Evolutionary conservation across 345 rosid genomes (phyloP).

Genomic region (Arabis hirsuta): DNA sequence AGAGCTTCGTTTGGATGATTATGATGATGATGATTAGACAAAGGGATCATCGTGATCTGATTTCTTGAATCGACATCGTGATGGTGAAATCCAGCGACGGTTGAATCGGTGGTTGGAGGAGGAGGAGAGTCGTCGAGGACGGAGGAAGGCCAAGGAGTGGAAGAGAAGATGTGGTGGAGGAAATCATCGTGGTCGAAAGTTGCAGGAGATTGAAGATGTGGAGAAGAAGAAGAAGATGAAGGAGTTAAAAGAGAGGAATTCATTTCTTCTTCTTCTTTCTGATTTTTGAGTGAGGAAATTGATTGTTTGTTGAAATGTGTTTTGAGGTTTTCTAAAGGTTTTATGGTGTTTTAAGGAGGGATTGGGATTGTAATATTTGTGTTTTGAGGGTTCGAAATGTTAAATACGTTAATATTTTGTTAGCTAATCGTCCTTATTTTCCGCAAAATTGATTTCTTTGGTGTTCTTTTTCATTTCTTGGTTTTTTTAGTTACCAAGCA

Average conservation of each 20-base stretch:
- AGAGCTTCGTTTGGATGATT: conserved; percentile 51
- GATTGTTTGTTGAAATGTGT: conserved; percentile 22
- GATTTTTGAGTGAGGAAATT: conserved; percentile 1
- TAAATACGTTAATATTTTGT: neutral
- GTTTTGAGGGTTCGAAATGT: conserved; percentile 14
- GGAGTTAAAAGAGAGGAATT: conserved; percentile 35
- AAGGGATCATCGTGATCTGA: conserved; percentile 53
- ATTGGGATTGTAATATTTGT: conserved; percentile 10
- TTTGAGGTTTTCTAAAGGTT: conserved; percentile 16
- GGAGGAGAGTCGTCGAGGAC: conserved; percentile 33
- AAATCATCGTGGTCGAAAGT: conserved; percentile 65
- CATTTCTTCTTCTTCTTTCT: conserved; percentile 10
- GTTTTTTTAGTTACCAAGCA: neutral
- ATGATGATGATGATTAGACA: conserved; percentile 17
- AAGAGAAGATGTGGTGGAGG: conserved; percentile 77
- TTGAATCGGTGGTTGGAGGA: conserved; percentile 28
- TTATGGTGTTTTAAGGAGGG: conserved; percentile 26
- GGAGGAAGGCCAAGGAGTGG: conserved; percentile 55
- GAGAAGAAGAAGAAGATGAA: conserved; percentile 40
- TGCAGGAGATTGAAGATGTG: conserved; percentile 39
- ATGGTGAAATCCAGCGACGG: conserved; percentile 34
- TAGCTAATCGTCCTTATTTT: neutral
- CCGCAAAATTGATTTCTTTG: neutral
- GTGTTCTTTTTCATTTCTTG: neutral
- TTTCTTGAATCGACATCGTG: conserved; percentile 60